A percentile compares a stretch with the other conserved stretches of the same genome.
Evolutionary conservation across 257 asterid genomes (phyloP).

Genomic region (Solanum paucissectum): DNA sequence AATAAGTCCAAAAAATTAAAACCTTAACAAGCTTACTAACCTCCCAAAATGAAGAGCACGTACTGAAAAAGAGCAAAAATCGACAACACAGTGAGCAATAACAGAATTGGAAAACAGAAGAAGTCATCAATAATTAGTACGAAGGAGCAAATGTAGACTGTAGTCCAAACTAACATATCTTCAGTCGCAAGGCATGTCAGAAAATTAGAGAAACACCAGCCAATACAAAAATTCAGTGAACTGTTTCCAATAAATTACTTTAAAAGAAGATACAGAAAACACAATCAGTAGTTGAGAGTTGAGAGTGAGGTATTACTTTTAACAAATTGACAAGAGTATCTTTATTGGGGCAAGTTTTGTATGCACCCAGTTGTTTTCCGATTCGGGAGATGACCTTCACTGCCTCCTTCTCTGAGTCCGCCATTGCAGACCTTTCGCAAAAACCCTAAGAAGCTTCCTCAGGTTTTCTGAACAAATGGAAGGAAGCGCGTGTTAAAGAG

Average conservation of each 20-base stretch:
- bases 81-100: neutral
- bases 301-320: conserved; percentile 21
- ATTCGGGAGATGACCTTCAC: conserved; percentile 20
- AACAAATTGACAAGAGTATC: conserved; percentile 46
- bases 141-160: neutral
- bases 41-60: neutral
- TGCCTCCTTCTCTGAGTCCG: conserved; percentile 36
- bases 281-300: neutral
- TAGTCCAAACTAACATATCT: neutral
- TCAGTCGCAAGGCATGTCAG: neutral
- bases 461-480: neutral
- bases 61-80: neutral
- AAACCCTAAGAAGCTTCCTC: conserved; percentile 2
- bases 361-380: conserved; percentile 39
- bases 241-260: neutral
- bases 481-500: neutral
- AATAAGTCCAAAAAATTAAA: neutral
- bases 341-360: conserved; percentile 48
- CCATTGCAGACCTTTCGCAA: conserved; percentile 24
- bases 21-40: neutral
- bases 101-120: neutral
- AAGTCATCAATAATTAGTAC: neutral
- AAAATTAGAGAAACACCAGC: neutral
- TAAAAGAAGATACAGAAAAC: neutral
- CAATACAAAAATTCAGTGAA: neutral